phyloP scores from a whole-genome alignment of 331 rosid species.

The Erythrophleum ivorense region DNA sequence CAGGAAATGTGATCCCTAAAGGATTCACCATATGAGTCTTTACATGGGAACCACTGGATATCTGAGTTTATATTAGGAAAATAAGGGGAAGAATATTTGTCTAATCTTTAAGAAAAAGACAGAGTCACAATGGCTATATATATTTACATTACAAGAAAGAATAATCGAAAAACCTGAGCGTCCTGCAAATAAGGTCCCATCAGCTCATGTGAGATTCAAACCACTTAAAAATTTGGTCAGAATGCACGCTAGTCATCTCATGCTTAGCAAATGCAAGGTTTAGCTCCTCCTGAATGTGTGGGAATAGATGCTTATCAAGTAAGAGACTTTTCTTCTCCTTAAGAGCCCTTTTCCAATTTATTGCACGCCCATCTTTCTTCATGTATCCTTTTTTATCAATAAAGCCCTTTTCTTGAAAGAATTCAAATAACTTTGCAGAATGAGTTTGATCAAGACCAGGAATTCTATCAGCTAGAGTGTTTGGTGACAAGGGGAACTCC shows the following conservation, averaged over 20 bases:
- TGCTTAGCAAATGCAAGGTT: conserved; percentile 89
- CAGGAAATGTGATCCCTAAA: background rate
- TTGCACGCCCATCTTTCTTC: conserved; percentile 78
- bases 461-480: conserved; percentile 67
- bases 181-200: conserved; percentile 14
- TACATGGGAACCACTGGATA: conserved; percentile 27
- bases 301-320: conserved; percentile 52
- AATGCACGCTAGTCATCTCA: conserved; percentile 86
- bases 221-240: conserved; percentile 78
- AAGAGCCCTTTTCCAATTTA: conserved; percentile 65
- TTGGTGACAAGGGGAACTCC: conserved; percentile 71
- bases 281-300: conserved; percentile 84
- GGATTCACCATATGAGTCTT: conserved; percentile 13
- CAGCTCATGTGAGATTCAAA: conserved; percentile 71
- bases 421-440: conserved; percentile 64
- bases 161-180: conserved; percentile 8
- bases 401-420: conserved; percentile 67
- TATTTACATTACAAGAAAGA: conserved; percentile 25
- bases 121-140: conserved; percentile 14
- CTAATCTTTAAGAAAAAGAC: conserved; percentile 27
- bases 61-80: conserved; percentile 20
- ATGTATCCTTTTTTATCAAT: conserved; percentile 76
- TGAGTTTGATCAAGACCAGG: conserved; percentile 66
- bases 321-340: conserved; percentile 48
- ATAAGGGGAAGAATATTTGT: conserved; percentile 10